A percentile compares a stretch with the other conserved stretches of the same genome.
Evolutionary conservation across 2,329 filamentous ascomycete genomes (phyloP).

Genomic region (Ceratocystiopsis sp.): DNA sequence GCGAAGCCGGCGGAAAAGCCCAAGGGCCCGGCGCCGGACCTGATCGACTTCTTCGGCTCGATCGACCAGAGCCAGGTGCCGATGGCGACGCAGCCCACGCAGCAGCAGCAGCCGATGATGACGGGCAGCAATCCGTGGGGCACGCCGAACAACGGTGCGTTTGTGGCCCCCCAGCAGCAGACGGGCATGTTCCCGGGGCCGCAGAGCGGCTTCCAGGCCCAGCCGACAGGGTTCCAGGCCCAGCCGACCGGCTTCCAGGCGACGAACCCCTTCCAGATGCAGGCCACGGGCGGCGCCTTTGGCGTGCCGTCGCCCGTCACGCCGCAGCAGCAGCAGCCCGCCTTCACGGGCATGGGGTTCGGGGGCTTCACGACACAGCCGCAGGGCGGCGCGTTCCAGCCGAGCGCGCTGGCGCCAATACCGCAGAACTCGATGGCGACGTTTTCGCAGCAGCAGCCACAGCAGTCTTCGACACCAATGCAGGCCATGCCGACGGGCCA

Average conservation of each 20-base stretch:
- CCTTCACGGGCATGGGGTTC: slow-evolving; percentile 58
- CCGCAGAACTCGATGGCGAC: slow-evolving; percentile 37
- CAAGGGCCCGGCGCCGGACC: slow-evolving; percentile 25
- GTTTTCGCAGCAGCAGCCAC: slow-evolving; percentile 28
- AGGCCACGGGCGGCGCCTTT: slow-evolving; percentile 18
- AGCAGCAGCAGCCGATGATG: slow-evolving; percentile 10
- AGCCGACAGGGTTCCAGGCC: slow-evolving; percentile 22
- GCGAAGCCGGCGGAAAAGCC: neutral
- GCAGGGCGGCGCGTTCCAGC: slow-evolving; percentile 30
- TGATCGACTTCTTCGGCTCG: slow-evolving; percentile 90
- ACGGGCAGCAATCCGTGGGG: slow-evolving; percentile 22
- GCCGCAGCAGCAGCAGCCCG: slow-evolving; percentile 21
- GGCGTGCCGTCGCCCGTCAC: slow-evolving; percentile 19
- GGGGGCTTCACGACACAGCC: slow-evolving; percentile 55
- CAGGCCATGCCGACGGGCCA: slow-evolving; percentile 27
- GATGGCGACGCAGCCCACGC: slow-evolving; percentile 31
- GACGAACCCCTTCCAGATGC: slow-evolving; percentile 24
- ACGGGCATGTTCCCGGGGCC: slow-evolving; percentile 20
- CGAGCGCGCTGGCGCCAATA: slow-evolving; percentile 35
- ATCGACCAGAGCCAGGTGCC: slow-evolving; percentile 79
- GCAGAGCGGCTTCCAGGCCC: slow-evolving; percentile 23
- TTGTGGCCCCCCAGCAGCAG: slow-evolving; percentile 19
- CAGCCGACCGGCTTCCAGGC: slow-evolving; percentile 24
- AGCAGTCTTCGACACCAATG: slow-evolving; percentile 6
- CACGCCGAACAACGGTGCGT: neutral